phyloP scores from a whole-genome alignment of 768 basidiomycete species.

The Suillus tomentosus region DNA sequence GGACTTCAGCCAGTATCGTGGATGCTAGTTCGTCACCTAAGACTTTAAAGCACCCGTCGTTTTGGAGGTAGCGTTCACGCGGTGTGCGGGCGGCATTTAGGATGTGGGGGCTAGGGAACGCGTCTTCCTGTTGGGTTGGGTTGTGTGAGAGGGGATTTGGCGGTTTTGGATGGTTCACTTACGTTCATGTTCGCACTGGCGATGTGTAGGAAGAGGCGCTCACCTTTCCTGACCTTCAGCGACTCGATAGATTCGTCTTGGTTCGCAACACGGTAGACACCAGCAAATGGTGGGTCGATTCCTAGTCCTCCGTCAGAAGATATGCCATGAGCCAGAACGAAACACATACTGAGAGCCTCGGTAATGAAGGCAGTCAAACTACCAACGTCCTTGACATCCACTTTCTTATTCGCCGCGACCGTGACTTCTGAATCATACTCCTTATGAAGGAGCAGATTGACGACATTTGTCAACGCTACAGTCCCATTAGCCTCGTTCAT shows the following conservation, averaged over 20 bases:
- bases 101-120: conserved; percentile 50
- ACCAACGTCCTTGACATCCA: conserved; percentile 37
- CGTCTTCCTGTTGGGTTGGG: conserved; percentile 39
- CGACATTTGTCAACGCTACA: conserved; percentile 62
- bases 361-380: conserved; percentile 57
- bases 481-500: not conserved
- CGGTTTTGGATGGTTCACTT: conserved; percentile 26
- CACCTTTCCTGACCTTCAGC: conserved; percentile 44
- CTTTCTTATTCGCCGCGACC: conserved; percentile 29
- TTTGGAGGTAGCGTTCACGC: conserved; percentile 47
- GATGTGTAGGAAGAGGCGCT: conserved; percentile 65
- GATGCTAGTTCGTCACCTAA: conserved; percentile 56
- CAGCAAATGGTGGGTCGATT: conserved; percentile 71
- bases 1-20: conserved; percentile 59
- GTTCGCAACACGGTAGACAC: conserved; percentile 59
- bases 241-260: conserved; percentile 47
- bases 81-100: conserved; percentile 48
- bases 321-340: not conserved
- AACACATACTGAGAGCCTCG: conserved; percentile 67
- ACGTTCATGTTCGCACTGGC: conserved; percentile 60
- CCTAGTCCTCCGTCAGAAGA: conserved; percentile 42
- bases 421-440: conserved; percentile 41
- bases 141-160: conserved; percentile 4
- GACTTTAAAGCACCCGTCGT: conserved; percentile 50
- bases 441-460: conserved; percentile 66